Conservation (phyloP, 495 filamentous ascomycete genomes). For the Hypoxylon lienhwacheense region DNA sequence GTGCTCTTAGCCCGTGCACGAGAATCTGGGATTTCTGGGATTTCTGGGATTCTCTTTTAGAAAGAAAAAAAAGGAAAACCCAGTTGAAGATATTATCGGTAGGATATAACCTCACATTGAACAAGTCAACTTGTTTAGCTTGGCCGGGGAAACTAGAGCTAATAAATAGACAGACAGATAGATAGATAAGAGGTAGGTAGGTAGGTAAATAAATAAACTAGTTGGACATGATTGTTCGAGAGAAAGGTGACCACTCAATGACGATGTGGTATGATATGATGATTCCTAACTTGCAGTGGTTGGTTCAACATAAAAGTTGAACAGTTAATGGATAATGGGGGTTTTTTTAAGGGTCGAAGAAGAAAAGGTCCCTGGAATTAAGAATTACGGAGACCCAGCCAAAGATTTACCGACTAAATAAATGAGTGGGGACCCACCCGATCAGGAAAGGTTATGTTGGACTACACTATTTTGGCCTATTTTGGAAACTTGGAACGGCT, state of each 20-base stretch:
- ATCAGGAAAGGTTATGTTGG: slow-evolving; percentile 21
- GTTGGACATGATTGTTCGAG: no score
- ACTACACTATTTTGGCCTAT: no score
- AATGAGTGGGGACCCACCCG: slow-evolving; percentile 17
- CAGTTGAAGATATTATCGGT: no score
- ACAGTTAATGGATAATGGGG: not conserved
- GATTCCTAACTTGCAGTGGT: not conserved
- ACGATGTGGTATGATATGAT: no score
- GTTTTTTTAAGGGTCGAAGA: slow-evolving; percentile 8
- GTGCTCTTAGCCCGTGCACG: slow-evolving; percentile 33
- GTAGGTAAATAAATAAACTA: no score
- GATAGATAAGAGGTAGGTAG: no score
- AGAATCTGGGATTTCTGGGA: slow-evolving; percentile 18
- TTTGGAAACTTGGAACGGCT: slow-evolving; percentile 19
- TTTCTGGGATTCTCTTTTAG: slow-evolving; percentile 14
- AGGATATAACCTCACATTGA: slow-evolving; percentile 14
- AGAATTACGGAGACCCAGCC: slow-evolving; percentile 3
- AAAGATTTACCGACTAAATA: slow-evolving; percentile 21
- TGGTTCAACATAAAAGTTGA: no score
- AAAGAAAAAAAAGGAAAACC: no score
- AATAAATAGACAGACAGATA: no score
- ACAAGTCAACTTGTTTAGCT: not conserved
- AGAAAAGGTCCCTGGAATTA: slow-evolving; percentile 23
- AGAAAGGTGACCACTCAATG: no score
- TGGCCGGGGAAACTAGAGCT: no score